A percentile compares a stretch with the other conserved stretches of the same genome.
phyloP scores from a whole-genome alignment of 805 yeast species.

The Cyberlindnera nakhonratchasimensis region DNA sequence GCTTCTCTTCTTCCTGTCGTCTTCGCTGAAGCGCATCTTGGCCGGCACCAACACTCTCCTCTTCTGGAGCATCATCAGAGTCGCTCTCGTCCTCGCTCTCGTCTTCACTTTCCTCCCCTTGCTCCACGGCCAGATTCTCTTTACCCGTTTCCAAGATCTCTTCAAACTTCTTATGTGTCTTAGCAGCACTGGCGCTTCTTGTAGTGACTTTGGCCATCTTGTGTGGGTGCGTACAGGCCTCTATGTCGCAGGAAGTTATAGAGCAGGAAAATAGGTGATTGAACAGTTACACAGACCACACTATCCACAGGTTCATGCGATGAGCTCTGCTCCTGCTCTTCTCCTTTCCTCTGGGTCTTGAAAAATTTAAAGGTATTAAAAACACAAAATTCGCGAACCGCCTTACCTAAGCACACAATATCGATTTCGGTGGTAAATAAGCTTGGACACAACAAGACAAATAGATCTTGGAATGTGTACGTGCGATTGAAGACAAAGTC shows the following conservation, averaged over 20 bases:
- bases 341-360: too few relatives aligned
- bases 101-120: neutral
- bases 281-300: neutral
- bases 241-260: neutral
- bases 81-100: conserved; percentile 23
- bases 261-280: neutral
- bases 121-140: conserved; percentile 17
- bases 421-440: neutral
- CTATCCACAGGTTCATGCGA: conserved; percentile 1
- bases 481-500: too few relatives aligned
- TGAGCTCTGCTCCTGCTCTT: conserved; percentile 1
- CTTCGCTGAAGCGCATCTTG: conserved; percentile 8
- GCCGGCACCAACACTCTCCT: conserved; percentile 36
- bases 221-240: neutral
- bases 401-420: neutral
- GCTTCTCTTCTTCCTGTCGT: conserved; percentile 23
- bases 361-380: neutral
- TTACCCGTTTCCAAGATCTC: conserved; percentile 17
- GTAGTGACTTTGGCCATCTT: conserved; percentile 4
- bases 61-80: conserved; percentile 50
- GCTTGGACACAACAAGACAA: too few relatives aligned
- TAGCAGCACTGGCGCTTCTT: neutral
- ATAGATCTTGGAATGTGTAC: too few relatives aligned
- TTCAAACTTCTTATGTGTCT: conserved; percentile 21
- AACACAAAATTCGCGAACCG: neutral